phyloP scores from a whole-genome alignment of 257 asterid species.

The Solanum okadae region DNA sequence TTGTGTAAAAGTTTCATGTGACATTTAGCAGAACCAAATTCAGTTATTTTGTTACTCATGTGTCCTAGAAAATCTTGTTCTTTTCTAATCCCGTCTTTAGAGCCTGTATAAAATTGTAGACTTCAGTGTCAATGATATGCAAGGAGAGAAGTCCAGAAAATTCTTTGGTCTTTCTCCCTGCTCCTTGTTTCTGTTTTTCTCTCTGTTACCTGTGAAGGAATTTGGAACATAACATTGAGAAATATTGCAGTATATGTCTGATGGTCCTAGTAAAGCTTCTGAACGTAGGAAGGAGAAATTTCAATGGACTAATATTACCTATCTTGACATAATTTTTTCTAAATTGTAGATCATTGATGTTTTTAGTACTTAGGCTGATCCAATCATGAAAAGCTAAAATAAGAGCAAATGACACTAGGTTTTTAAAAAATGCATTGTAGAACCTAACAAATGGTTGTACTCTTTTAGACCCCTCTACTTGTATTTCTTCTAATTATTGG shows the following conservation, averaged over 20 bases:
- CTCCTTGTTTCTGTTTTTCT: background rate
- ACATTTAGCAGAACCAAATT: background rate
- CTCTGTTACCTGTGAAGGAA: background rate
- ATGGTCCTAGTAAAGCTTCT: background rate
- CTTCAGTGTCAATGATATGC: background rate
- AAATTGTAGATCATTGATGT: background rate
- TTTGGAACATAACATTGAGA: background rate
- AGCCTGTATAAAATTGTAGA: background rate
- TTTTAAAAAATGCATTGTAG: background rate
- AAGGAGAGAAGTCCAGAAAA: background rate
- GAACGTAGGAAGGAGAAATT: background rate
- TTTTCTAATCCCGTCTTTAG: background rate
- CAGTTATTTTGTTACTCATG: background rate
- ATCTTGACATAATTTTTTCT: background rate
- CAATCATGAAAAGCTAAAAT: background rate
- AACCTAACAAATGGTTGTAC: background rate
- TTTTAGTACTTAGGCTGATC: background rate
- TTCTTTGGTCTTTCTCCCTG: background rate
- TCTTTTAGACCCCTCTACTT: background rate
- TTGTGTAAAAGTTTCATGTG: background rate
- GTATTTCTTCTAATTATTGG: background rate
- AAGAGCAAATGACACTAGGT: background rate
- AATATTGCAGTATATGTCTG: background rate
- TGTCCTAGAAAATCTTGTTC: background rate
- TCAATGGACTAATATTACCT: background rate